A percentile compares a stretch with the other conserved stretches of the same genome.
Evolutionary conservation across 169 alveolate species (phyloP).

Genomic region (Plasmodium knowlesi): DNA sequence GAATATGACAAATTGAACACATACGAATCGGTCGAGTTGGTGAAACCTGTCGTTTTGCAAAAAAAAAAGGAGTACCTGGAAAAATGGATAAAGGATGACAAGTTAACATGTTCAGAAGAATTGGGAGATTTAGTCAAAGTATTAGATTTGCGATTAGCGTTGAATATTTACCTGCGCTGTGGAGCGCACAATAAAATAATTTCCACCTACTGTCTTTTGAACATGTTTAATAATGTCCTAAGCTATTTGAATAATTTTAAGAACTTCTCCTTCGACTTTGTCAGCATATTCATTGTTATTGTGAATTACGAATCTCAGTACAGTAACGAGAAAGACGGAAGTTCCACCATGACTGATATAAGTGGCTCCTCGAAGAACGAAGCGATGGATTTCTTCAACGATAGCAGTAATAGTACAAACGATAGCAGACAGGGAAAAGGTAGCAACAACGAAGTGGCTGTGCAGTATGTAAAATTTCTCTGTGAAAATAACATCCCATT

Average conservation of each 20-base stretch:
- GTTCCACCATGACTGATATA: slow-evolving; percentile 64
- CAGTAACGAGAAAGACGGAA: slow-evolving; percentile 79
- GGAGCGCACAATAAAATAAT: slow-evolving; percentile 83
- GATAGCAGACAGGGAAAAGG: slow-evolving; percentile 12
- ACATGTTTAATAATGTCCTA: slow-evolving; percentile 95
- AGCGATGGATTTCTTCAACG: slow-evolving; percentile 68
- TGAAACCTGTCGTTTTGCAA: slow-evolving; percentile 96
- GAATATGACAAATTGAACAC: slow-evolving; percentile 96
- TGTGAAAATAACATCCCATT: slow-evolving; percentile 68
- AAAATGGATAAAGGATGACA: slow-evolving; percentile 97
- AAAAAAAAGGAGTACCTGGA: slow-evolving; percentile 92
- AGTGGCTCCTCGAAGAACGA: slow-evolving; percentile 75
- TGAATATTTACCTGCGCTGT: slow-evolving; percentile 89
- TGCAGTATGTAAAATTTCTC: slow-evolving; percentile 52
- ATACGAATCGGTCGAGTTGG: slow-evolving; percentile 97
- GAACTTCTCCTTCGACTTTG: slow-evolving; percentile 82
- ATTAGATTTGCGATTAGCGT: slow-evolving; percentile 93
- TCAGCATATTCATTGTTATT: slow-evolving; percentile 77
- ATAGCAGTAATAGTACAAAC: slow-evolving; percentile 9
- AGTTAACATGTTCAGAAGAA: slow-evolving; percentile 97
- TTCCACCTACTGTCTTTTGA: slow-evolving; percentile 94
- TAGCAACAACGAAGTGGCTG: slow-evolving; percentile 30
- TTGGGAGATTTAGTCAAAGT: slow-evolving; percentile 95
- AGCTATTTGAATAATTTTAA: slow-evolving; percentile 88
- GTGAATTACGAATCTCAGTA: slow-evolving; percentile 77